Evolutionary conservation across 306 rosid species (phyloP), one percentile per base, ranked within the genome.

Genomic region (Casuarina equisetifolia): DNA sequence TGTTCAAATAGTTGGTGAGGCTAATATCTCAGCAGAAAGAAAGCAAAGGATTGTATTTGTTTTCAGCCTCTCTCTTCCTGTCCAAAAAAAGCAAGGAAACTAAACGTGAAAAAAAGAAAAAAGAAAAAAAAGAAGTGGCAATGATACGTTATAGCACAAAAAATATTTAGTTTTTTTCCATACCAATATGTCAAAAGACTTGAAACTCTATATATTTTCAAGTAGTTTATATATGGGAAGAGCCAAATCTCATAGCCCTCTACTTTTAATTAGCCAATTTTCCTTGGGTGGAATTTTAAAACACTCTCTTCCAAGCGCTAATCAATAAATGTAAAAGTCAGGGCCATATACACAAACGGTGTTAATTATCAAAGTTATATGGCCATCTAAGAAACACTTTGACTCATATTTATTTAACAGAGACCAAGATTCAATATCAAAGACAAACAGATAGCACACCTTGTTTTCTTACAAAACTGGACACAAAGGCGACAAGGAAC

Each of bases 401-500:
- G 20, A 59, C 74, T 70, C 55, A 72, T 36, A 36, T n/a, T 57
- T 50, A 13, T 46, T 75, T 11, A 59, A 59, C 20, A 69, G 50
- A 59, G 38, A 80, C 53, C 63, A 72, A 49, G 49, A 32, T 40
- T 69, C 72, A 44, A 59, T 72, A 76, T 6, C 70, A 67, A 48
- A 70, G 69, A 74, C n/a, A 78, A 74, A 25, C 32, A 66, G 76
- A 72, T 13, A 68, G 4, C 78, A 76, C 87, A 92, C 99, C 99
- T 91, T 3, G 99, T 95, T 84, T 90, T 95, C 84, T 95, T 95
- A 83, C 98, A 95, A 78, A 92, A 95, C 74, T 88, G 90, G 86
- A 95, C 92, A 67, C 99, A 95, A 11, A 95, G 94, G 17, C 97
- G 92, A 85, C 92, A 95, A 52, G 97, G 92, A 78, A 95, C 99